These are phyloP conservation scores for Nephelium lappaceum DNA, from an alignment of 345 rosid species.

Conservation along the genomic window DNA sequence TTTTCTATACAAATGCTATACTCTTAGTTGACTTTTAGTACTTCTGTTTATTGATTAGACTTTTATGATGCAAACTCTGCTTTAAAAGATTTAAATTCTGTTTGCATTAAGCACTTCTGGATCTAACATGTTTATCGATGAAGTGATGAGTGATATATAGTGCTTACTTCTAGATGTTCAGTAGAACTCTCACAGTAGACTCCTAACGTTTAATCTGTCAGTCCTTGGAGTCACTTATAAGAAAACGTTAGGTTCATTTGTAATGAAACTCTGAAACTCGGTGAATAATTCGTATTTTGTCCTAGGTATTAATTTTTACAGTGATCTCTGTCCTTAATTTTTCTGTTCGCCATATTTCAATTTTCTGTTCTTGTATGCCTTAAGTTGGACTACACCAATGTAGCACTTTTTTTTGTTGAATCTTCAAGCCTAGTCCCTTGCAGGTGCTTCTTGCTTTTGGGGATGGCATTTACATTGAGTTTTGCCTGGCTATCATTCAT, in stretches of 20 bases:
- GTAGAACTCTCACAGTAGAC: background rate
- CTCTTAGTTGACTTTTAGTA: background rate
- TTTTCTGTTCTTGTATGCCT: background rate
- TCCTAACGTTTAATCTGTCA: background rate
- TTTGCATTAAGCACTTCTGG: background rate
- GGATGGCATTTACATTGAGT: background rate
- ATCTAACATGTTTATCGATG: background rate
- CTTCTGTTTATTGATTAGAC: background rate
- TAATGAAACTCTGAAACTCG: background rate
- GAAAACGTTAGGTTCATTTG: background rate
- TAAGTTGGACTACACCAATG: too few relatives aligned
- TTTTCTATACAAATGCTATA: background rate
- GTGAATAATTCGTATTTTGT: background rate
- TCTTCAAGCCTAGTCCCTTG: conserved; percentile 1
- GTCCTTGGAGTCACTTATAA: background rate
- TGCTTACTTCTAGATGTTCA: background rate
- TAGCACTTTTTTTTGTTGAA: background rate
- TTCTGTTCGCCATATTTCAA: too few relatives aligned
- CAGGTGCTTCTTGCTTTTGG: too few relatives aligned
- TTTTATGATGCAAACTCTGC: background rate
- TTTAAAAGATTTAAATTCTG: background rate
- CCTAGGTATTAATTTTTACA: background rate
- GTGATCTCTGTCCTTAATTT: too few relatives aligned
- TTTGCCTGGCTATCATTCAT: background rate
- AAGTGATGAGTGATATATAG: background rate